phyloP scores from a whole-genome alignment of 805 yeast species.

The Grigorovia jiainica region DNA sequence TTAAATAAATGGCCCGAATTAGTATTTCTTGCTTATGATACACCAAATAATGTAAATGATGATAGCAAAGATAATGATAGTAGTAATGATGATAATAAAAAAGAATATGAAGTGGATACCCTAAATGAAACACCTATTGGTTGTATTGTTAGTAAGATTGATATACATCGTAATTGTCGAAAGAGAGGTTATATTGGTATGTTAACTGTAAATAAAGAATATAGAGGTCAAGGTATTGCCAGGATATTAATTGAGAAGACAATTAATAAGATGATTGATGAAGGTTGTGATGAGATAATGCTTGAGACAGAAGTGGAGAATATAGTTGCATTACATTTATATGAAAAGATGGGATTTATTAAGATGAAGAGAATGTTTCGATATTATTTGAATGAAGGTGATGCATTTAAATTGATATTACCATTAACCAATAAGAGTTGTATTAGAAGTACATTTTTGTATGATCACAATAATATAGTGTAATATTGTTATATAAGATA shows the following conservation, averaged over 20 bases:
- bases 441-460: constrained; percentile 44
- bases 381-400: constrained; percentile 86
- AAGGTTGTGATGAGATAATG: constrained; percentile 79
- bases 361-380: constrained; percentile 68
- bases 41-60: too few relatives aligned
- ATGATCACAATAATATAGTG: constrained; percentile 10
- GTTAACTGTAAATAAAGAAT: constrained; percentile 71
- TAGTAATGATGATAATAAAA: constrained; percentile 12
- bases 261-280: constrained; percentile 52
- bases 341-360: constrained; percentile 69
- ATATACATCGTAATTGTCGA: constrained; percentile 57
- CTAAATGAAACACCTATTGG: constrained; percentile 47
- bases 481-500: neutral
- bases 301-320: constrained; percentile 88
- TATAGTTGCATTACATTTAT: constrained; percentile 54
- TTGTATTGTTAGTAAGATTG: constrained; percentile 74
- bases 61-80: too few relatives aligned
- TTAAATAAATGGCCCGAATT: constrained; percentile 85
- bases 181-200: constrained; percentile 90
- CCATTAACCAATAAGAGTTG: constrained; percentile 62
- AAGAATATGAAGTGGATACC: neutral
- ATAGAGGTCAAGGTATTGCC: constrained; percentile 78
- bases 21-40: constrained; percentile 54
- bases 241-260: constrained; percentile 54
- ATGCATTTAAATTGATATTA: constrained; percentile 78